Percentiles rank a stretch among this genome's conserved stretches.
These are phyloP conservation scores for Boletus pseudo-olivaceus DNA, from an alignment of 768 basidiomycete species.

Conservation along the genomic window DNA sequence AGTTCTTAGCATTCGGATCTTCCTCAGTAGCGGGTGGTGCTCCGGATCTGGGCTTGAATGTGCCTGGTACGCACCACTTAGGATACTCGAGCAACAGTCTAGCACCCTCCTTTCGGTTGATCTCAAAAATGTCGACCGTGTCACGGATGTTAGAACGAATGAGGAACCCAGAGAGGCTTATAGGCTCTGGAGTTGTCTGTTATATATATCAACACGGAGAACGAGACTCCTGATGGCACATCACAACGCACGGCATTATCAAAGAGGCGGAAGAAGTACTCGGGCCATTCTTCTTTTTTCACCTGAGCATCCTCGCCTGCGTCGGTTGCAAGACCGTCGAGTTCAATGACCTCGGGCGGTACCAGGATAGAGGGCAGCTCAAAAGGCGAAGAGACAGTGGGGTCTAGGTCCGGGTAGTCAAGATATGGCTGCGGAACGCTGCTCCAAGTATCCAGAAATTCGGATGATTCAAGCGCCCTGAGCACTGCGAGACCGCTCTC, in stretches of 20 bases:
- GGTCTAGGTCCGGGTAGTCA: constrained; percentile 42
- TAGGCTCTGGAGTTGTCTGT: constrained; percentile 75
- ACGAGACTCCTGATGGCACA: not conserved
- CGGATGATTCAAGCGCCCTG: constrained; percentile 54
- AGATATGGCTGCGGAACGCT: constrained; percentile 67
- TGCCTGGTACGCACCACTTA: constrained; percentile 76
- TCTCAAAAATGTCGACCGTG: constrained; percentile 84
- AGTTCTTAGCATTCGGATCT: constrained; percentile 57
- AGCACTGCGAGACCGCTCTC: constrained; percentile 66
- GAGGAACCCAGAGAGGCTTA: constrained; percentile 73
- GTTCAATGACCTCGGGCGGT: constrained; percentile 83
- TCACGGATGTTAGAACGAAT: constrained; percentile 74
- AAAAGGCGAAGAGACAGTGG: constrained; percentile 45
- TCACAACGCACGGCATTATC: constrained; percentile 47
- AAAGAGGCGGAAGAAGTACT: constrained; percentile 66
- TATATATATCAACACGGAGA: constrained; percentile 1
- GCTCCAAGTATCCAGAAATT: constrained; percentile 53
- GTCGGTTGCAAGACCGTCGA: constrained; percentile 67
- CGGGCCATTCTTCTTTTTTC: constrained; percentile 82
- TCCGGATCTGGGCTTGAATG: constrained; percentile 78
- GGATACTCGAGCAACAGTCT: constrained; percentile 81
- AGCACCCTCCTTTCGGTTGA: constrained; percentile 95
- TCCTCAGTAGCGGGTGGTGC: constrained; percentile 49
- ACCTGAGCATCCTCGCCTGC: constrained; percentile 67
- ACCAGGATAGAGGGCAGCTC: constrained; percentile 77